Percentiles rank a stretch among this genome's conserved stretches.
These are phyloP conservation scores for Colletotrichum nymphaeae DNA, from an alignment of 2,329 filamentous ascomycete genomes.

Conservation along the genomic window DNA sequence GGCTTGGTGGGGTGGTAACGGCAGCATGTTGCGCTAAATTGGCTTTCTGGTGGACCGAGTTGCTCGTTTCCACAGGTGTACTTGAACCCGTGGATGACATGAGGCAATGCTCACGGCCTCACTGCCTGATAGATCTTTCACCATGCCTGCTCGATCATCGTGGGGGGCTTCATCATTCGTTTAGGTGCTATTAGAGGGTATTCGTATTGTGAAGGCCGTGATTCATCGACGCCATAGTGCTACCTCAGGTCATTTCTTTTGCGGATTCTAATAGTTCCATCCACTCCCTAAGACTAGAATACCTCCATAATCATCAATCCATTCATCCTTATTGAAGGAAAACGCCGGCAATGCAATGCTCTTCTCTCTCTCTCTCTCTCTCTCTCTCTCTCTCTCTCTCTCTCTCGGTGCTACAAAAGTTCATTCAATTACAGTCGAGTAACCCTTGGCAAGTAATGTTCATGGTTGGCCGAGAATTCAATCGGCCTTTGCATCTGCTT, in stretches of 20 bases:
- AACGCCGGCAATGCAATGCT: conserved; percentile 22
- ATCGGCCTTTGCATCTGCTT: conserved; percentile 27
- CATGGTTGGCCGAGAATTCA: neutral
- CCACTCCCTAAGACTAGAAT: neutral
- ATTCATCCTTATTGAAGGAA: neutral
- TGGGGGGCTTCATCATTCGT: neutral
- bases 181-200: conserved; percentile 27
- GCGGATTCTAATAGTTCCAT: neutral
- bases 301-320: neutral
- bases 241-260: neutral
- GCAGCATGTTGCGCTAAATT: neutral
- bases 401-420: neutral
- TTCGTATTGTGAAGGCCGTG: conserved; percentile 26
- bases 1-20: neutral
- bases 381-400: no score
- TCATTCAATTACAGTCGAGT: neutral
- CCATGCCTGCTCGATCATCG: neutral
- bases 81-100: neutral
- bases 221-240: conserved; percentile 26
- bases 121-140: neutral
- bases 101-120: neutral
- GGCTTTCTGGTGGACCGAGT: neutral
- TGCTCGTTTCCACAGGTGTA: neutral
- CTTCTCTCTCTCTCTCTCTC: neutral
- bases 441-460: neutral